Evolutionary conservation across 768 basidiomycete species (phyloP).

Genomic region (Boletus rubroflammeus): DNA sequence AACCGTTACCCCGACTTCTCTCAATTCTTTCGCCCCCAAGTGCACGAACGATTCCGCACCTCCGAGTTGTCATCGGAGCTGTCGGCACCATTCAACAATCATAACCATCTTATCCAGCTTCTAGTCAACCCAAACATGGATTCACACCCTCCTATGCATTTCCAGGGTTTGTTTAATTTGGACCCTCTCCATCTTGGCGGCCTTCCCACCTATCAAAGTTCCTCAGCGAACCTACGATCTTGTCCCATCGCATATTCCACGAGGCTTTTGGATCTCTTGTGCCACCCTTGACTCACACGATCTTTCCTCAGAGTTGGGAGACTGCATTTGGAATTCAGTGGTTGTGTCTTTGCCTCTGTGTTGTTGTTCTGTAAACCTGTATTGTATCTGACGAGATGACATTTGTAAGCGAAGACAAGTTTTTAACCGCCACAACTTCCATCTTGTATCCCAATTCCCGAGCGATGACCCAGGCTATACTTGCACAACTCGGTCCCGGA

Average conservation of each 20-base stretch:
- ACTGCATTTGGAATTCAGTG: not conserved
- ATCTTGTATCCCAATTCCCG: not conserved
- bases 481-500: conserved; percentile 43
- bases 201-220: not conserved
- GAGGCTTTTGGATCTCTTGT: conserved; percentile 18
- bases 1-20: conserved; percentile 34
- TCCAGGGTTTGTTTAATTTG: not conserved
- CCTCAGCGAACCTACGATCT: conserved; percentile 1
- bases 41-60: conserved; percentile 5
- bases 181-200: not conserved
- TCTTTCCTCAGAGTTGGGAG: not conserved
- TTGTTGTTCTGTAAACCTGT: conserved; percentile 16
- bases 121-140: not conserved
- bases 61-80: not conserved
- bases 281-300: not conserved
- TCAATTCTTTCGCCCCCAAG: conserved; percentile 26
- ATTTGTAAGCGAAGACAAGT: not conserved
- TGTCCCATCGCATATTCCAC: conserved; percentile 21
- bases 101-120: not conserved
- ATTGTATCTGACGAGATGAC: not conserved
- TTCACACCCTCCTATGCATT: not conserved
- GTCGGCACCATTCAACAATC: not conserved
- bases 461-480: conserved; percentile 46
- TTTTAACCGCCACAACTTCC: not conserved
- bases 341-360: not conserved